Percentiles rank a stretch among this genome's conserved stretches.
These are phyloP conservation scores for Dactylellina haptotyla DNA, from an alignment of 2,329 filamentous ascomycete genomes.

Conservation along the genomic window DNA sequence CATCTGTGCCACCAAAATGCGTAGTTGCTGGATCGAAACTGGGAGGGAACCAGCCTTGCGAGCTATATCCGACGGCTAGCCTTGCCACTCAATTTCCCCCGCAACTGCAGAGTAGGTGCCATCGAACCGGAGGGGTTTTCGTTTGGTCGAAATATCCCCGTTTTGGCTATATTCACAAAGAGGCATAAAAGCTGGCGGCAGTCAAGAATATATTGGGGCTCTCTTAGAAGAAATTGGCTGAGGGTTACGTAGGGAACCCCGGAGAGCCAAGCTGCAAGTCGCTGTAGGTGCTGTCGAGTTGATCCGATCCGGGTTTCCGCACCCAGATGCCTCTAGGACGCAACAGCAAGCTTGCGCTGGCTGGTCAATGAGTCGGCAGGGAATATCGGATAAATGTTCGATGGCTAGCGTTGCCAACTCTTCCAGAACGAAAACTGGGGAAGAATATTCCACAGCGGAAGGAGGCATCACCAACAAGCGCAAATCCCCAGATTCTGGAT, in stretches of 20 bases:
- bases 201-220: slow-evolving; percentile 28
- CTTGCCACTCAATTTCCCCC: not conserved
- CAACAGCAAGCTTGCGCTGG: not conserved
- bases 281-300: slow-evolving; percentile 20
- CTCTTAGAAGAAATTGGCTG: slow-evolving; percentile 1
- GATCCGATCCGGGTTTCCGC: slow-evolving; percentile 52
- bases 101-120: not conserved
- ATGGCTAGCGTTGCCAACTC: not conserved
- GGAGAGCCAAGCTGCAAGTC: slow-evolving; percentile 14
- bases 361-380: slow-evolving; percentile 39
- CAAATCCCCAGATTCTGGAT: slow-evolving; percentile 47
- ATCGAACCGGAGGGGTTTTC: slow-evolving; percentile 11
- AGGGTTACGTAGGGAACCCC: slow-evolving; percentile 6
- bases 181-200: slow-evolving; percentile 17
- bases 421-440: slow-evolving; percentile 39
- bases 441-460: slow-evolving; percentile 2
- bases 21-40: not conserved
- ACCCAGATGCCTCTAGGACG: not conserved
- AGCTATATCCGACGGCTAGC: not conserved
- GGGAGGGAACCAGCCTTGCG: not conserved
- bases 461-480: slow-evolving; percentile 5
- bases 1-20: slow-evolving; percentile 20
- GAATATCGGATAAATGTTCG: slow-evolving; percentile 53
- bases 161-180: slow-evolving; percentile 53
- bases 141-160: slow-evolving; percentile 45